These are phyloP conservation scores for Veloporphyrellus conicus DNA, from an alignment of 1,284 basidiomycete species.

Conservation along the genomic window DNA sequence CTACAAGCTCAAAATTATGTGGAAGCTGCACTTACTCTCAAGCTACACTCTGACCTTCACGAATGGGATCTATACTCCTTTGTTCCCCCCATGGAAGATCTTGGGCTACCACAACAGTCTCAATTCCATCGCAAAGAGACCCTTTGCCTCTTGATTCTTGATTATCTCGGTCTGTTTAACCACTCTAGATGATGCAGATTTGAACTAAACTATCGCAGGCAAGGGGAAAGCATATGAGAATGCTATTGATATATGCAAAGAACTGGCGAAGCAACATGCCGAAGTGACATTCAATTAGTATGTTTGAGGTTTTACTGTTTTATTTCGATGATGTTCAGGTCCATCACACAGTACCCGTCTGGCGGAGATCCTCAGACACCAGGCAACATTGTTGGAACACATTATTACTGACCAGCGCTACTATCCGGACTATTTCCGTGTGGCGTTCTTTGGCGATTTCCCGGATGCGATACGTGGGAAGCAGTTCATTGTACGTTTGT, in stretches of 20 bases:
- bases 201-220: constrained; percentile 42
- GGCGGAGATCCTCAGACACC: constrained; percentile 80
- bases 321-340: constrained; percentile 9
- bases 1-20: constrained; percentile 85
- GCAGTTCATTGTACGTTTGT: constrained; percentile 71
- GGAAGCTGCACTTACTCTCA: constrained; percentile 88
- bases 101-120: constrained; percentile 86
- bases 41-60: constrained; percentile 90
- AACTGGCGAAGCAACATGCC: constrained; percentile 79
- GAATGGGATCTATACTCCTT: constrained; percentile 81
- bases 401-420: constrained; percentile 80
- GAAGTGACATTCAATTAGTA: constrained; percentile 89
- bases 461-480: constrained; percentile 79
- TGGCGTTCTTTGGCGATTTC: constrained; percentile 90
- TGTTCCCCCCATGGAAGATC: constrained; percentile 80
- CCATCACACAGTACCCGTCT: constrained; percentile 56
- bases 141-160: constrained; percentile 77
- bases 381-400: constrained; percentile 78
- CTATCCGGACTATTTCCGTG: constrained; percentile 89
- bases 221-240: constrained; percentile 96
- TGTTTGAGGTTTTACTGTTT: constrained; percentile 27
- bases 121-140: constrained; percentile 94
- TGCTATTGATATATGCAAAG: constrained; percentile 90
- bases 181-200: neutral
- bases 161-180: constrained; percentile 70